phyloP scores from a whole-genome alignment of 2,329 filamentous ascomycete species.

The Alternaria viburni region DNA sequence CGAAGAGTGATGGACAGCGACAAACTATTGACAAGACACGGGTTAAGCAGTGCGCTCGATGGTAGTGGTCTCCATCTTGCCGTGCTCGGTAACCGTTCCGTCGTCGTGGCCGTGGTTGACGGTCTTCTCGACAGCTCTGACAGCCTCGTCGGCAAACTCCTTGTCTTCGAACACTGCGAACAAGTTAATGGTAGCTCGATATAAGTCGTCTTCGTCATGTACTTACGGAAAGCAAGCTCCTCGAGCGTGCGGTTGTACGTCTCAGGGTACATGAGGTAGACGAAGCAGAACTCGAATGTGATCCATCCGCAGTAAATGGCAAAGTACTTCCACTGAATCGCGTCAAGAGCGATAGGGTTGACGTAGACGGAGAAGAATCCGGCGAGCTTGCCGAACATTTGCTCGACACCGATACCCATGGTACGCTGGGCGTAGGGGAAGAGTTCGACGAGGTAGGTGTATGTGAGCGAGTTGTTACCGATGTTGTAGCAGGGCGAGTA shows the following conservation, averaged over 20 bases:
- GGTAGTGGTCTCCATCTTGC: background rate
- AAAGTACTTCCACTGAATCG: conserved; percentile 62
- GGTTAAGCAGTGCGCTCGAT: conserved; percentile 26
- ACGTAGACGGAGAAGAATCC: conserved; percentile 57
- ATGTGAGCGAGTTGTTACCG: conserved; percentile 70
- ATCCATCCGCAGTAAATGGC: conserved; percentile 64
- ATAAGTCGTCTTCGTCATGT: fast-evolving
- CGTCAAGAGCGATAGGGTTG: conserved; percentile 64
- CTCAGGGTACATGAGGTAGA: conserved; percentile 68
- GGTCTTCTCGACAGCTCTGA: conserved; percentile 44
- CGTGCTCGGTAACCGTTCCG: background rate
- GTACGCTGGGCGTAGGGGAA: conserved; percentile 65
- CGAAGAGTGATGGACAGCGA: background rate
- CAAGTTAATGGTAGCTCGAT: conserved; percentile 10
- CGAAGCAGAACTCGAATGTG: conserved; percentile 59
- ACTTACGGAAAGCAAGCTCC: conserved; percentile 62
- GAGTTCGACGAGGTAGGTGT: conserved; percentile 66
- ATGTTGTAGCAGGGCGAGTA: conserved; percentile 68
- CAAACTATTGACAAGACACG: background rate
- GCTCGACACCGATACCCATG: conserved; percentile 65
- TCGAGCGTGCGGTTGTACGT: conserved; percentile 62
- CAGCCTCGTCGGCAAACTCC: conserved; percentile 40
- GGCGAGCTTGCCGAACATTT: conserved; percentile 60
- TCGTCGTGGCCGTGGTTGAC: conserved; percentile 31
- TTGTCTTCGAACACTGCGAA: conserved; percentile 45